Percentiles rank a stretch among this genome's conserved stretches.
Evolutionary conservation across 176 grass and related monocot genomes (phyloP).

Genomic region (Lolium perenne): DNA sequence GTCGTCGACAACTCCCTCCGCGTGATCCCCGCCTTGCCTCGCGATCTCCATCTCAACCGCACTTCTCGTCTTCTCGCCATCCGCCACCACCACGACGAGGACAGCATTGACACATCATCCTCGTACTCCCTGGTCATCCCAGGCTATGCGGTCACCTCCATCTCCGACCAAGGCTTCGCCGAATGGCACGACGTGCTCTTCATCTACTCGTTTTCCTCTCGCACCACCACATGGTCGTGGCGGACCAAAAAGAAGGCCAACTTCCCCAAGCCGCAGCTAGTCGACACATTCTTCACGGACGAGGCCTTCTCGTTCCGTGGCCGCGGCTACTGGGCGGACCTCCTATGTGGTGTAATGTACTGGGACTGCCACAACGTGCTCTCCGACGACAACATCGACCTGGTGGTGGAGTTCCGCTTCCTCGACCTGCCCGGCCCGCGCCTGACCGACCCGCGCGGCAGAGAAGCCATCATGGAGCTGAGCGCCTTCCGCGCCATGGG

Average conservation of each 20-base stretch:
- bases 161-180: neutral
- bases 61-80: neutral
- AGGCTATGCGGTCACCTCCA: too few relatives aligned
- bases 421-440: neutral
- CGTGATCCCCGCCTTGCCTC: neutral
- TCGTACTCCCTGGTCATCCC: neutral
- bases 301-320: neutral
- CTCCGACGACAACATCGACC: neutral
- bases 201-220: too few relatives aligned
- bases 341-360: neutral
- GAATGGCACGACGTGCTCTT: neutral
- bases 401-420: neutral
- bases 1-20: too few relatives aligned
- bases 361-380: neutral
- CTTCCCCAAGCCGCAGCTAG: neutral
- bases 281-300: neutral
- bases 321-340: neutral
- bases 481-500: too few relatives aligned
- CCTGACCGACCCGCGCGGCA: too few relatives aligned
- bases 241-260: neutral
- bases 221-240: neutral
- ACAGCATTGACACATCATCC: neutral
- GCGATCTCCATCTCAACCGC: neutral
- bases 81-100: neutral
- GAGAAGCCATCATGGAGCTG: too few relatives aligned